These are phyloP conservation scores for Castanospermum australe DNA, from an alignment of 306 rosid species.

Conservation along the genomic window DNA sequence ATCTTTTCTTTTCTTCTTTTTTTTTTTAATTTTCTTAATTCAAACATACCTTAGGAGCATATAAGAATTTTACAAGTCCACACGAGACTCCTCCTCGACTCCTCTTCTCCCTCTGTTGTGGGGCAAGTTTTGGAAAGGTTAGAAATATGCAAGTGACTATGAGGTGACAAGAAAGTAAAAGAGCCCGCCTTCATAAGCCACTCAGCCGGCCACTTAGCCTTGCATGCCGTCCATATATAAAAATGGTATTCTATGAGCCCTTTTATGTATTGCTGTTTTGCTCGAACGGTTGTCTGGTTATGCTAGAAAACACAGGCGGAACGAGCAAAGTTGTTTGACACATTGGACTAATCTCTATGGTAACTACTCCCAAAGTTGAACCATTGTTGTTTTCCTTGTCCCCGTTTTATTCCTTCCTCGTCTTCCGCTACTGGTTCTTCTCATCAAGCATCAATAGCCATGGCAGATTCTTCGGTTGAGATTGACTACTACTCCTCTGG, in stretches of 20 bases:
- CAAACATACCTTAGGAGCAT: too few relatives aligned
- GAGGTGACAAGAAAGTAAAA: too few relatives aligned
- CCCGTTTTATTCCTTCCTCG: background rate
- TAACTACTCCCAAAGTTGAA: slow-evolving; percentile 9
- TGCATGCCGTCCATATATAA: slow-evolving; percentile 48
- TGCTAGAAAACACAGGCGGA: slow-evolving; percentile 26
- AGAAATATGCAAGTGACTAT: too few relatives aligned
- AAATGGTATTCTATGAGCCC: background rate
- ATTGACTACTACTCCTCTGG: slow-evolving; percentile 30
- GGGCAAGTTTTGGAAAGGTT: too few relatives aligned
- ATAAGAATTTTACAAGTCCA: too few relatives aligned
- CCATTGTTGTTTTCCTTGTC: background rate
- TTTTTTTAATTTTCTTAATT: too few relatives aligned
- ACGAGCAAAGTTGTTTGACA: background rate
- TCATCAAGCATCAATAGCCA: slow-evolving; percentile 17
- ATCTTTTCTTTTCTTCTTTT: too few relatives aligned
- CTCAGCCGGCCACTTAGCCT: slow-evolving; percentile 35
- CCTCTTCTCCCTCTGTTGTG: too few relatives aligned
- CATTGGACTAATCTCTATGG: slow-evolving; percentile 21
- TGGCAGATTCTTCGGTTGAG: slow-evolving; percentile 62
- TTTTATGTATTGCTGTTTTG: background rate
- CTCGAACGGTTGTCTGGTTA: background rate
- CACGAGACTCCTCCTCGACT: too few relatives aligned
- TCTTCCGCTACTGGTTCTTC: background rate
- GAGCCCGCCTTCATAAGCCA: too few relatives aligned